A percentile compares a stretch with the other conserved stretches of the same genome.
phyloP scores from a whole-genome alignment of 169 alveolate species.

The Eimeria zaria region DNA sequence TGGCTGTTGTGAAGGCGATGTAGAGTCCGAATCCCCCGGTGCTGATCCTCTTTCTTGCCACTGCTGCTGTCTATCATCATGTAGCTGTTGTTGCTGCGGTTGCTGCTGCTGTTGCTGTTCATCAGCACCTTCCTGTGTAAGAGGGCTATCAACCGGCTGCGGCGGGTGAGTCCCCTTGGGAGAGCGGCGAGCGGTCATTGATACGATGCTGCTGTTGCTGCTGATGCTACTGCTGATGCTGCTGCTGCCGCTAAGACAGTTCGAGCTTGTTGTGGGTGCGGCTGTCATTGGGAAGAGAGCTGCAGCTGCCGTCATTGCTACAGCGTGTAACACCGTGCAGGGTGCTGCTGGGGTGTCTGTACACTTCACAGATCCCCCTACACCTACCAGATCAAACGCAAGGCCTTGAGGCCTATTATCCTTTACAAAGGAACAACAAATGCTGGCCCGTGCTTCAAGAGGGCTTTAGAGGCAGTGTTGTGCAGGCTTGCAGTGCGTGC shows the following conservation, averaged over 20 bases:
- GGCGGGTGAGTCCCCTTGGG: constrained; percentile 24
- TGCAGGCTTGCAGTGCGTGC: not conserved
- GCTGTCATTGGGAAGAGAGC: constrained; percentile 72
- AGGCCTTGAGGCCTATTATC: not conserved
- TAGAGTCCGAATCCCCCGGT: not conserved
- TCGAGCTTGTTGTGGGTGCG: not conserved
- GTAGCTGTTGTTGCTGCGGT: not conserved
- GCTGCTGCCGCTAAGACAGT: constrained; percentile 25
- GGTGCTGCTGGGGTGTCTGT: constrained; percentile 12
- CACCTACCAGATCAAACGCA: constrained; percentile 9
- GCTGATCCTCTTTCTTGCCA: constrained; percentile 27
- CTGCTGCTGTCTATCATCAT: not conserved
- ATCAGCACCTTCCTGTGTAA: constrained; percentile 15
- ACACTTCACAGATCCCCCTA: constrained; percentile 1
- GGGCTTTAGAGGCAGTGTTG: not conserved
- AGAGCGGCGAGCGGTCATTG: constrained; percentile 37
- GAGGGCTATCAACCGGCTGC: constrained; percentile 26
- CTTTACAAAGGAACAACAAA: not conserved
- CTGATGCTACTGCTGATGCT: constrained; percentile 27
- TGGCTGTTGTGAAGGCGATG: not conserved
- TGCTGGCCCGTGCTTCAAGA: not conserved
- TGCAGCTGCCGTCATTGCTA: constrained; percentile 69
- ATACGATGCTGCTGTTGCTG: constrained; percentile 9
- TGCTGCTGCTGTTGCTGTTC: constrained; percentile 21
- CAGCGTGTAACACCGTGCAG: not conserved